Evolutionary conservation across 1,139 yeast genomes (phyloP), one percentile per base, ranked within the genome.

Genomic region (Meyerozyma guilliermondii): DNA sequence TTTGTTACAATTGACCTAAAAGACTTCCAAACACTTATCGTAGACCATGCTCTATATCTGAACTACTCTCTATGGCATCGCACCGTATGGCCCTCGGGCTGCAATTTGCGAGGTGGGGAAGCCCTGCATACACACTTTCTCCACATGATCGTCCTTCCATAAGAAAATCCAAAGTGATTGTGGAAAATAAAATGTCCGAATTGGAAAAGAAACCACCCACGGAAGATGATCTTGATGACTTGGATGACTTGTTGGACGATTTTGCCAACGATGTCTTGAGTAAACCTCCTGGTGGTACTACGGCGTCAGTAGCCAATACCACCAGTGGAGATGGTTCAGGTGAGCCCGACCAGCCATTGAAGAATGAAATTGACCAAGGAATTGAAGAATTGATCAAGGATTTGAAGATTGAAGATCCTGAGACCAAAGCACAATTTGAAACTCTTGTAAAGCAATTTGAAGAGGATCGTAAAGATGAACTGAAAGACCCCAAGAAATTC

Each of bases 221-320:
- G 23, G 77, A 72, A 16, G 87, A 81, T 44, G 86, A 81, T 43
- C 70, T 81, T 46, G 89, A 84, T 55, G 94, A 85, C 51, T 70
- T 85, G 51, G 94, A 84, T 51, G 91, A 83, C 52, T 71, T 82
- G 46, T 66, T 85, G 41, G 89, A 83, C 53, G 89, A 84, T 45
- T 83, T 83, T 60, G 91, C 88, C 36, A 87, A 84, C 46, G 89
- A 84, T 51, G 79, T 85, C 1, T 69, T 85, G 48, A 76, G 76
- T 50, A 72, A 79, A 52, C 83, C 88, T 1, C 83, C 85, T 0
- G 85, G 83, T 8, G 59, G 71, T 1, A 60, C 60, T 13, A 44
- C 50, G 5, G 44, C 34, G 35, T 35, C 37, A n/a, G 41, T 24
- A 9, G 55, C 53, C 38, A 47, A 48, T 18, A 45, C 54, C 27